These are phyloP conservation scores for Tetradesmus lagerheimii DNA, from an alignment of 139 green algal genomes.

Conservation along the genomic window DNA sequence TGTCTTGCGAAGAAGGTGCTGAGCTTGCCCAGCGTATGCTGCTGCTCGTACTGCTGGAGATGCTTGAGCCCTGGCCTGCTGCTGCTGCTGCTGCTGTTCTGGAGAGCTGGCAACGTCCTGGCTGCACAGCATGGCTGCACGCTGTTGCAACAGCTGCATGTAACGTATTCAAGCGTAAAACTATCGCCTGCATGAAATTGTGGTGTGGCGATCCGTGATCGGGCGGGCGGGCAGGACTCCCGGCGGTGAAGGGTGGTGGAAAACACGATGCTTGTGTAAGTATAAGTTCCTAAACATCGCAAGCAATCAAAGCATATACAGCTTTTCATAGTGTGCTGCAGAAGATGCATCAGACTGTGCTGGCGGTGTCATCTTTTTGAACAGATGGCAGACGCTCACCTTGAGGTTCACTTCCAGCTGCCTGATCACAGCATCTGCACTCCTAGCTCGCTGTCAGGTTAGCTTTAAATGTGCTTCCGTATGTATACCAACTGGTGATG, in stretches of 20 bases:
- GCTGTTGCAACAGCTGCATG: slow-evolving; percentile 3
- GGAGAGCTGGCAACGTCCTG: background rate
- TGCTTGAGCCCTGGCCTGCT: background rate
- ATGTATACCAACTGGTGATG: too few relatives aligned
- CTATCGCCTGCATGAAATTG: background rate
- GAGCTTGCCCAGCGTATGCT: background rate
- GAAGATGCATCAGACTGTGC: too few relatives aligned
- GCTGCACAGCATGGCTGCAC: background rate
- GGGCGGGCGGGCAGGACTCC: background rate
- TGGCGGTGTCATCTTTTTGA: too few relatives aligned
- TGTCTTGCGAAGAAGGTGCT: background rate
- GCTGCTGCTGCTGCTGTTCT: background rate
- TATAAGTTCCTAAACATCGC: too few relatives aligned
- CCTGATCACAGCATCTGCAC: background rate
- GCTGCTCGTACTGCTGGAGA: background rate
- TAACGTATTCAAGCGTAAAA: background rate
- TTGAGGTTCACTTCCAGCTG: background rate
- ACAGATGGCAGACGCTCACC: background rate
- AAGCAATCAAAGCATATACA: too few relatives aligned
- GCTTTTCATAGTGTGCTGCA: too few relatives aligned
- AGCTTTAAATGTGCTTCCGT: too few relatives aligned
- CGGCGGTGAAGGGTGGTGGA: background rate
- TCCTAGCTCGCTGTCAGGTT: background rate
- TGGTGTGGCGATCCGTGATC: background rate
- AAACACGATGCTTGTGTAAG: too few relatives aligned